phyloP scores from a whole-genome alignment of 208 protist genomes.

The Acanthamoeba lenticulata region DNA sequence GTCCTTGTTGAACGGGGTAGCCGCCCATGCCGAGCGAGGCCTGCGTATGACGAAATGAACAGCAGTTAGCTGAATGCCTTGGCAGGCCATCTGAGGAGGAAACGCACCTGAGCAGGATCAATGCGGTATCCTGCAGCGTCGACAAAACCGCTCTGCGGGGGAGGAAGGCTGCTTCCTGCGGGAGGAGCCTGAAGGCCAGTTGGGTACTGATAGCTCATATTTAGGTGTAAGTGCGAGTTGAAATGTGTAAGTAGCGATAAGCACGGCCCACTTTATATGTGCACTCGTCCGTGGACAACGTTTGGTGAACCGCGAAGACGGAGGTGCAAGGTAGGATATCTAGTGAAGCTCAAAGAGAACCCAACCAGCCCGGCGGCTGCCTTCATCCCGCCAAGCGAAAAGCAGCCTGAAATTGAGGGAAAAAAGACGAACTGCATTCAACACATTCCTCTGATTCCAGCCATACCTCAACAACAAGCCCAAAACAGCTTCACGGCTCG shows the following conservation, averaged over 20 bases:
- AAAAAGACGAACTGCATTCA: neutral
- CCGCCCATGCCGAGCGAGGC: neutral
- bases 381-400: neutral
- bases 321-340: too few relatives aligned
- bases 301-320: too few relatives aligned
- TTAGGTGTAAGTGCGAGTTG: neutral
- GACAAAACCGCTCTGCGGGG: neutral
- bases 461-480: neutral
- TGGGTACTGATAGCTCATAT: neutral
- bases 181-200: neutral
- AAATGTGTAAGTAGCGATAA: too few relatives aligned
- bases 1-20: neutral
- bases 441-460: neutral
- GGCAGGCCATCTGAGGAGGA: neutral
- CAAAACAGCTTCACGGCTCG: neutral
- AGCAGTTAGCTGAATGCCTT: neutral
- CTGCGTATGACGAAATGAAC: neutral
- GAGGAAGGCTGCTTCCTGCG: neutral
- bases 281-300: too few relatives aligned
- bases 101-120: neutral
- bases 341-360: too few relatives aligned
- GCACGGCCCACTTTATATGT: too few relatives aligned
- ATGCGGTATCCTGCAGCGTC: neutral
- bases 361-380: too few relatives aligned
- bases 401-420: neutral